Percentiles rank a stretch among this genome's conserved stretches.
phyloP scores from a whole-genome alignment of 1,139 yeast genomes.

The Suhomyces taliae region DNA sequence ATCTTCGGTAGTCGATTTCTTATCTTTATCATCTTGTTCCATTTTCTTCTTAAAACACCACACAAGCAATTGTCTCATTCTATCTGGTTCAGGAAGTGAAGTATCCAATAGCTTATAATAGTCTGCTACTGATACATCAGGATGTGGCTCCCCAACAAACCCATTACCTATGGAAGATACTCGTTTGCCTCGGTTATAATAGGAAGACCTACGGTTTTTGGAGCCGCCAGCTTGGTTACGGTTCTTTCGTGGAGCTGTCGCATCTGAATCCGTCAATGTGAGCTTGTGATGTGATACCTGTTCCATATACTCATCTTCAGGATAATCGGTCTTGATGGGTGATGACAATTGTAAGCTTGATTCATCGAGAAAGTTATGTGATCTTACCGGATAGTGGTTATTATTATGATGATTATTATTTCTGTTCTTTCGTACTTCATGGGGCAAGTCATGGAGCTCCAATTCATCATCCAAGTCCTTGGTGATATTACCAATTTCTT shows the following conservation, averaged over 20 bases:
- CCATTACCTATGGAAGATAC: constrained; percentile 78
- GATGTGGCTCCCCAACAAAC: constrained; percentile 66
- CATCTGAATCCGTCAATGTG: constrained; percentile 21
- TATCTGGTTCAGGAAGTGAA: constrained; percentile 68
- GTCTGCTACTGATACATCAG: constrained; percentile 55
- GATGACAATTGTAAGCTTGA: constrained; percentile 24
- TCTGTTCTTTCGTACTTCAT: not conserved
- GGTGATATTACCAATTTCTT: constrained; percentile 19
- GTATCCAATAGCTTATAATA: constrained; percentile 64
- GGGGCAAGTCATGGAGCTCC: constrained; percentile 9
- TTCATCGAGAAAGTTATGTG: constrained; percentile 14
- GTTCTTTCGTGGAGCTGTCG: constrained; percentile 12
- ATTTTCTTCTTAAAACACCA: constrained; percentile 65
- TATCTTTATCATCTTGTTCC: constrained; percentile 37
- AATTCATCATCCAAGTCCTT: constrained; percentile 10
- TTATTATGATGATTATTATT: not conserved
- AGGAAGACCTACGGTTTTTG: constrained; percentile 47
- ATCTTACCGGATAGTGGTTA: not conserved
- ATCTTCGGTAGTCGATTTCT: constrained; percentile 29
- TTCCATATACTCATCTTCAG: constrained; percentile 28
- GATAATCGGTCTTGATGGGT: constrained; percentile 18
- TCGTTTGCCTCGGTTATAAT: constrained; percentile 64
- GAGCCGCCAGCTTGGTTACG: constrained; percentile 1
- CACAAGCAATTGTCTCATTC: constrained; percentile 65
- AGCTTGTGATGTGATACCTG: constrained; percentile 32